Conservation (phyloP, 805 yeast species). For the Ogataea chonburiensis region DNA sequence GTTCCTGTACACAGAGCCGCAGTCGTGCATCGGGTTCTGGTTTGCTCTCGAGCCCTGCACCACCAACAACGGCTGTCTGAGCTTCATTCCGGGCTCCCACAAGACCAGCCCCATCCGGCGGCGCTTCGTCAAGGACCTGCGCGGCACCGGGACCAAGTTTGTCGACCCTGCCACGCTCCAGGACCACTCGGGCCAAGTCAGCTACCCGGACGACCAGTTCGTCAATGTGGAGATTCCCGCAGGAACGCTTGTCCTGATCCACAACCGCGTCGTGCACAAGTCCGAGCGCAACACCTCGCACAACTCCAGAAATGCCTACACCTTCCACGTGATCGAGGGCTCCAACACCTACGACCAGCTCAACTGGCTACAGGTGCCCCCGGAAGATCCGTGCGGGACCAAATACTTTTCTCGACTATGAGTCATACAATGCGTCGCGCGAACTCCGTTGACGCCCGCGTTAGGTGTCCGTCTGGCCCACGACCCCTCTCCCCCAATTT, state of each 20-base stretch:
- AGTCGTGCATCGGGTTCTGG: constrained; percentile 77
- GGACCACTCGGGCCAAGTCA: constrained; percentile 26
- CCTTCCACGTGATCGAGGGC: constrained; percentile 80
- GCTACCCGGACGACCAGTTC: constrained; percentile 42
- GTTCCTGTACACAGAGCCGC: constrained; percentile 70
- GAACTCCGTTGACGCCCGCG: too few species aligned
- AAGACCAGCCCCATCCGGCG: constrained; percentile 52
- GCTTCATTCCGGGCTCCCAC: constrained; percentile 71
- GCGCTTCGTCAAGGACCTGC: constrained; percentile 58
- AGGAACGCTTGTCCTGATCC: constrained; percentile 69
- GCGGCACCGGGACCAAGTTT: constrained; percentile 58
- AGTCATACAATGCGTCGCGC: too few species aligned
- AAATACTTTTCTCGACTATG: neutral
- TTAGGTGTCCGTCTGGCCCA: too few species aligned
- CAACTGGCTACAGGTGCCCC: constrained; percentile 81
- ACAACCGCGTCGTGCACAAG: constrained; percentile 70
- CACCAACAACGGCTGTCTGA: constrained; percentile 62
- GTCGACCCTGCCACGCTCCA: constrained; percentile 29
- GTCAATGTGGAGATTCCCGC: constrained; percentile 60
- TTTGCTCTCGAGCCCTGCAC: constrained; percentile 77
- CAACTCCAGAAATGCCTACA: constrained; percentile 69
- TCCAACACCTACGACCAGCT: constrained; percentile 53
- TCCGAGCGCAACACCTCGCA: constrained; percentile 57
- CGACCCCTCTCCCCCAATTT: too few species aligned
- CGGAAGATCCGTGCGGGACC: constrained; percentile 31